These are phyloP conservation scores for Gilbertella persicaria DNA, from an alignment of 371 early-diverging fungal species.

Conservation along the genomic window DNA sequence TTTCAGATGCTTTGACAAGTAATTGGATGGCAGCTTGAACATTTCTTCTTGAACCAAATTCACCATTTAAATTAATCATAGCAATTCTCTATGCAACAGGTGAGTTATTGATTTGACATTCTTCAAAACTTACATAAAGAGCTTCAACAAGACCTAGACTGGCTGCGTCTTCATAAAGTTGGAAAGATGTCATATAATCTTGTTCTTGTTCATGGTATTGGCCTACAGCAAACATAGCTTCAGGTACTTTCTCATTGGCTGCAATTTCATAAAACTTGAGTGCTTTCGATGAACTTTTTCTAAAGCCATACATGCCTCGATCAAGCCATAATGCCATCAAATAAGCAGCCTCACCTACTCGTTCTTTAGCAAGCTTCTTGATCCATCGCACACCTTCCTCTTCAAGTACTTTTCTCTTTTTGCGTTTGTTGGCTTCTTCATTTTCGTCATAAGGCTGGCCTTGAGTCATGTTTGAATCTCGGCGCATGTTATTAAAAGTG, in stretches of 20 bases:
- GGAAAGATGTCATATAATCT: conserved; percentile 65
- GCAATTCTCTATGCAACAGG: conserved; percentile 34
- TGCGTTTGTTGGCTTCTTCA: conserved; percentile 12
- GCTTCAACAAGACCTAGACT: conserved; percentile 66
- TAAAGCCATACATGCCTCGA: conserved; percentile 58
- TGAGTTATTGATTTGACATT: not conserved
- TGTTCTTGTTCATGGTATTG: conserved; percentile 57
- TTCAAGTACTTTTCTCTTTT: conserved; percentile 34
- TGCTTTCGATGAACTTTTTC: conserved; percentile 53
- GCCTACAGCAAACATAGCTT: conserved; percentile 42
- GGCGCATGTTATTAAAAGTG: not conserved
- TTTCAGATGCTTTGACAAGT: conserved; percentile 35
- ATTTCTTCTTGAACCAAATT: conserved; percentile 42
- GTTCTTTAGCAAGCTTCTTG: conserved; percentile 63
- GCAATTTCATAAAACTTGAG: conserved; percentile 42
- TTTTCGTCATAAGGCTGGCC: not conserved
- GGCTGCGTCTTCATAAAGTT: conserved; percentile 76
- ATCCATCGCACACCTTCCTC: conserved; percentile 77
- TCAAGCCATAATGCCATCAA: conserved; percentile 73
- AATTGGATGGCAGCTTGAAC: conserved; percentile 30
- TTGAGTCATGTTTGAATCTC: conserved; percentile 6
- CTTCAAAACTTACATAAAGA: conserved; percentile 54
- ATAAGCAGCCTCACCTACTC: conserved; percentile 72
- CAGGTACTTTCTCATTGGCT: conserved; percentile 34
- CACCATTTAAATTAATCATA: conserved; percentile 40